Conservation (phyloP, 2,329 filamentous ascomycete genomes). For the Fusarium cyanostomum region DNA sequence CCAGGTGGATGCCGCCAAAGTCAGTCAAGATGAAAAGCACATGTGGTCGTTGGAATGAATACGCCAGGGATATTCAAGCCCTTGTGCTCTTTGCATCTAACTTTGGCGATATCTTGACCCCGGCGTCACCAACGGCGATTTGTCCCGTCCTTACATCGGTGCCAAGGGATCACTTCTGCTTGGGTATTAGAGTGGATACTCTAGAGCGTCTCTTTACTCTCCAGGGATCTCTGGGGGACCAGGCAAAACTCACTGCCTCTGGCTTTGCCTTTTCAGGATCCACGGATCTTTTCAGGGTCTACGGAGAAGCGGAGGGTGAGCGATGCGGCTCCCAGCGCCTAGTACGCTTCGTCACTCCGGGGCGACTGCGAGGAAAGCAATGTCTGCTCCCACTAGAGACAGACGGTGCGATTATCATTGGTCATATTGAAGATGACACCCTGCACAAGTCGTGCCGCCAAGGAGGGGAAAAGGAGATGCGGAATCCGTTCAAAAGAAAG, state of each 20-base stretch:
- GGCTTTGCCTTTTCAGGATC: not conserved
- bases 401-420: not conserved
- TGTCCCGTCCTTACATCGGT: not conserved
- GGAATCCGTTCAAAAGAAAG: not conserved
- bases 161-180: not conserved
- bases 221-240: not conserved
- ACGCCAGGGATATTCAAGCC: conserved; percentile 1
- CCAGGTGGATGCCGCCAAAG: conserved; percentile 4
- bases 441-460: not conserved
- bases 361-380: not conserved
- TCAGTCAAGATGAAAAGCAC: not conserved
- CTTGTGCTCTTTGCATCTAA: conserved; percentile 4
- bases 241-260: not conserved
- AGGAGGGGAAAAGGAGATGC: not conserved
- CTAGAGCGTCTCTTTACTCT: not conserved
- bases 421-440: not conserved
- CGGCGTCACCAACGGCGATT: not conserved
- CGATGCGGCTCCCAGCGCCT: not conserved
- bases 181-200: not conserved
- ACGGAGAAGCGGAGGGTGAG: not conserved
- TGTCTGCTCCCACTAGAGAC: not conserved
- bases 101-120: conserved; percentile 1
- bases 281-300: not conserved
- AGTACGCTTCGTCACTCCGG: not conserved
- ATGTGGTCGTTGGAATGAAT: conserved; percentile 1